Base-by-base conservation (phyloP, 257 asterid species). In the Lavandula angustifolia region DNA sequence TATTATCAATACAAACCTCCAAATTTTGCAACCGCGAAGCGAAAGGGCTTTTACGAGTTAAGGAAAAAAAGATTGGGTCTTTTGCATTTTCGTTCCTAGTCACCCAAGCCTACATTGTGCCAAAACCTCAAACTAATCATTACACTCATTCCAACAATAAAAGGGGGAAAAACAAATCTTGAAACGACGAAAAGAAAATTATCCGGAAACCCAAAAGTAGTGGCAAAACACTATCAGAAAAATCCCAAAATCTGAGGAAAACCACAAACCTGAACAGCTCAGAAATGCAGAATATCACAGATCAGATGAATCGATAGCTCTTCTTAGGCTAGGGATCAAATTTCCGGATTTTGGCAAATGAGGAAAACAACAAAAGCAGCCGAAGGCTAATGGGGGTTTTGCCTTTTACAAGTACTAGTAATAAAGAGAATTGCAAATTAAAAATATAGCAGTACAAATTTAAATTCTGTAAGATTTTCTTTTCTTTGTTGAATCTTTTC, bases 211-310 rank as follows among this genome's bases (percentile, higher is more conserved):
- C 50, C 62, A 43, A 54, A 47, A 40, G 12, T 17, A 54, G 41
- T 11, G 11, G 42, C 9, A 67, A 70, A 80, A 77, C 72, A 82
- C 79, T 55, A 64, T 55, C 43, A 17, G 38, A 70, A 46, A 71
- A 67, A 61, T 33, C 60, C 32, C 9, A 52, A 64, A 8, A 73
- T 43, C 34, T 58, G 3, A 31, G 33, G 31, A 61, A 57, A 61
- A 18, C n/a, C 33, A 71, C 79, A 54, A 66, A 80, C 85, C 85
- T 71, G 67, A 27, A 48, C 54, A 18, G 42, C 44, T 38, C 44
- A 59, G 40, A 52, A 69, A 54, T 57, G 81, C 67, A 64, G 80
- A 60, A 9, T 66, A 67, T 44, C 22, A 40, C 46, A 53, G 75
- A 73, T 68, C 78, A 59, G 60, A 33, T 37, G 59, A 76, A 66